Evolutionary conservation across 1,139 yeast species (phyloP), one percentile per base, ranked within the genome.

Genomic region (Scheffersomyces segobiensis): DNA sequence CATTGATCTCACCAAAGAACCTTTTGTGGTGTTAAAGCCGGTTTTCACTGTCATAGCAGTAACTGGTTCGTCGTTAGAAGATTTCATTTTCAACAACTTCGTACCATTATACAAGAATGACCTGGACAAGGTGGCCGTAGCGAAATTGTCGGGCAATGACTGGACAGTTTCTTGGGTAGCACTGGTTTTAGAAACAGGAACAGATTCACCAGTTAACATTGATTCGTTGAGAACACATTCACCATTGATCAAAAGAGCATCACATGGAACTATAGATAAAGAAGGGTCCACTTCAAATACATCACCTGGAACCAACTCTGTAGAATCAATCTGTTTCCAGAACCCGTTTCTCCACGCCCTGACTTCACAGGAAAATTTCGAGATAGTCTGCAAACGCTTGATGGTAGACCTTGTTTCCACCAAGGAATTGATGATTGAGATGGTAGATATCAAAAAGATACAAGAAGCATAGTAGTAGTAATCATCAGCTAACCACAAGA

Each of bases 171-270:
- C 92, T 32, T 83, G 83, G 0, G 83, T 77, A 1, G 96, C 93
- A 3, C 89, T 83, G 5, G 80, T 63, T 71, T 95, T 95, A 0
- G 97, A 85, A 2, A 95, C 97, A 0, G 99, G 99, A 1, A 95
- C 98, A 59, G 98, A 92, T 71, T 95, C 99, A 50, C 99, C 99
- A 0, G 98, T 95, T 46, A 93, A 82, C 97, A 93, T 93, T 12
- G 97, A 90, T 71, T 93, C 98, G 72, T 95, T 95, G 19, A 93
- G 89, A 58, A 95, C 92, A 72, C 97, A 91, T 70, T 93, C 98
- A 56, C 99, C 99, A 53, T 93, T 87, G 26, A 93, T 75, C 54
- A 95, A 78, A 19, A 96, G 74, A 1, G 97, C 90, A 74, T 96
- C 99, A 71, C 98, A 93, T 0, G 99, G 99, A 56, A 93, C 80